These are phyloP conservation scores for Exophiala sp. DNA, from an alignment of 2,329 filamentous ascomycete genomes.

Conservation along the genomic window DNA sequence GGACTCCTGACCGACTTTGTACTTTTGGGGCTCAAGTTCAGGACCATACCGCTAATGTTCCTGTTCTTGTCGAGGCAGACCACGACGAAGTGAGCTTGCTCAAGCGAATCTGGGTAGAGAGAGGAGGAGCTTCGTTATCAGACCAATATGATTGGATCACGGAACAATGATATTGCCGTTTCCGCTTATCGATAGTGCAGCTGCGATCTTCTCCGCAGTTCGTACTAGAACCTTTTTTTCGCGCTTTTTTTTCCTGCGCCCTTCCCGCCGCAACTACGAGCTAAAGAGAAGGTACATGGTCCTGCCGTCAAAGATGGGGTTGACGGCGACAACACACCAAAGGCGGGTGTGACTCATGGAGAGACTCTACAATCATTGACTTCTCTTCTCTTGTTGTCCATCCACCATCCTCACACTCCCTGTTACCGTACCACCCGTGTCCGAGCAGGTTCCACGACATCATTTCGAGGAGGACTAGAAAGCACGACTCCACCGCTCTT, in stretches of 20 bases:
- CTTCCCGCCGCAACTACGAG: not conserved
- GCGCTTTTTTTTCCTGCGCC: not conserved
- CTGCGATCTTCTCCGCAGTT: not conserved
- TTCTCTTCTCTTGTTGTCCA: not conserved
- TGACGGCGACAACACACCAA: not conserved
- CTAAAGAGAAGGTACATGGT: not conserved
- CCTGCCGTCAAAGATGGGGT: no score
- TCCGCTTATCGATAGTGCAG: not conserved
- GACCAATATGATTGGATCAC: no score
- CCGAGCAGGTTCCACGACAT: conserved; percentile 11
- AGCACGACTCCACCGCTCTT: conserved; percentile 20
- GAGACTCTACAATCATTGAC: not conserved
- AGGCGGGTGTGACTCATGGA: not conserved
- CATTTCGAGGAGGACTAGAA: conserved; percentile 16
- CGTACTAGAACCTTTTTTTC: not conserved
- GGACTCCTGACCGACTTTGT: no score
- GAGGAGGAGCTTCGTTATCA: not conserved
- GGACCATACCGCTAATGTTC: no score
- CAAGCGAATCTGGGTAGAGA: no score
- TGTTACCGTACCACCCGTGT: not conserved
- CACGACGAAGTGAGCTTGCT: no score
- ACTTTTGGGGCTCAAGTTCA: no score
- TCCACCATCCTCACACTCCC: not conserved
- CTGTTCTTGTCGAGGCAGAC: no score
- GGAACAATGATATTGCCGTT: no score